phyloP scores from a whole-genome alignment of 2,329 filamentous ascomycete species.

The Cladosporium sp. region DNA sequence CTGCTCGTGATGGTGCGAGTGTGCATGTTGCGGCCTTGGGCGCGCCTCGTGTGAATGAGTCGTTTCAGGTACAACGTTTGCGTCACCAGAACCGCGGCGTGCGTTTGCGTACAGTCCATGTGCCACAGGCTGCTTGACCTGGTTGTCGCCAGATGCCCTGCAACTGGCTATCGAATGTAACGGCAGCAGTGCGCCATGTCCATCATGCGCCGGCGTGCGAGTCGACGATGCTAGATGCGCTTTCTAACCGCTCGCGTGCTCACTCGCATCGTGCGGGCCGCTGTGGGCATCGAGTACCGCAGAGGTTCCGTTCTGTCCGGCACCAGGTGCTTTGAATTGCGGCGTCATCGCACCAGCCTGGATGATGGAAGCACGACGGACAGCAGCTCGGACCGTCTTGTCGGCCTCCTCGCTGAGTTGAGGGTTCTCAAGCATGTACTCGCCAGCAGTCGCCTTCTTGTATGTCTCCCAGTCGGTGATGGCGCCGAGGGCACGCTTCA shows the following conservation, averaged over 20 bases:
- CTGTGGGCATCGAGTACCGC: slow-evolving; percentile 14
- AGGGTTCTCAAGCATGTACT: slow-evolving; percentile 21
- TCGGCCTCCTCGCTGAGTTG: neutral
- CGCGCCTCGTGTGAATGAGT: neutral
- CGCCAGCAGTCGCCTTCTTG: slow-evolving; percentile 56
- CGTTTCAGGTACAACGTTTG: neutral
- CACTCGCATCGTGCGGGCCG: slow-evolving; percentile 6
- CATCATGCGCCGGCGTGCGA: neutral
- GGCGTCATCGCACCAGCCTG: neutral
- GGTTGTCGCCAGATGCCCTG: neutral
- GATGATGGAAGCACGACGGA: neutral
- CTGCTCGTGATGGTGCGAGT: neutral
- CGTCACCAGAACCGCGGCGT: neutral
- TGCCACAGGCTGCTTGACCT: neutral
- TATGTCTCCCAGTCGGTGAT: slow-evolving; percentile 86
- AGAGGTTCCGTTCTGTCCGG: neutral
- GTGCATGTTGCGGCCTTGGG: neutral
- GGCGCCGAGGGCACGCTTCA: slow-evolving; percentile 83
- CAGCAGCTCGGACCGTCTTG: slow-evolving; percentile 7
- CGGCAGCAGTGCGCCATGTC: slow-evolving; percentile 4
- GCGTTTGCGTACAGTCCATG: neutral
- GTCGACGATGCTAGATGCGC: slow-evolving; percentile 15
- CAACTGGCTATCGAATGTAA: neutral
- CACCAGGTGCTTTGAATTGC: neutral
- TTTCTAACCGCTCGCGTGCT: slow-evolving; percentile 22